phyloP scores from a whole-genome alignment of 2,329 filamentous ascomycete genomes.

The Ilyonectria destructans region DNA sequence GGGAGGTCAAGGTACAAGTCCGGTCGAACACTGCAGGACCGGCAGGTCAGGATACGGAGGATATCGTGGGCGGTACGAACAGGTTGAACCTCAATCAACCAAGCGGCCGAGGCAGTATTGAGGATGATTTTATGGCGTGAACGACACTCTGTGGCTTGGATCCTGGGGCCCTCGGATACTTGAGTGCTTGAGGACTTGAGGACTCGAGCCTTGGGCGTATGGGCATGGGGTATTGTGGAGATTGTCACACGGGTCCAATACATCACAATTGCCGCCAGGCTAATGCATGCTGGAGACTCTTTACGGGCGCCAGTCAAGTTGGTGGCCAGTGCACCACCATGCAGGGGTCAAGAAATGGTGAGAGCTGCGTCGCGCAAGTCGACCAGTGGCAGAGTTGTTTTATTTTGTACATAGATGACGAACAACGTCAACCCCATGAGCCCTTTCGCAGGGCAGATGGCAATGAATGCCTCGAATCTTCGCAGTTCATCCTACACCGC shows the following conservation, averaged over 20 bases:
- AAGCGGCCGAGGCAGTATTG: conserved; percentile 53
- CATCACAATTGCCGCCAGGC: not conserved
- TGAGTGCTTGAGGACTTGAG: no score
- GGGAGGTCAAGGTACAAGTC: conserved; percentile 71
- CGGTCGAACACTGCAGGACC: conserved; percentile 54
- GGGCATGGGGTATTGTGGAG: not conserved
- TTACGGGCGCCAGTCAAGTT: not conserved
- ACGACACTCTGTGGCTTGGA: not conserved
- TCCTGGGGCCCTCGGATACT: not conserved
- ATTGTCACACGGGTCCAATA: not conserved
- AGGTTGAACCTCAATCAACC: conserved; percentile 58
- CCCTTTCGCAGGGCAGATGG: no score
- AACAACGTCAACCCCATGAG: not conserved
- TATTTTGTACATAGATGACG: not conserved
- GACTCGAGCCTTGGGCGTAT: no score
- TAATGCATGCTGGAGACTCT: not conserved
- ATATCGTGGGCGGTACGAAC: conserved; percentile 63
- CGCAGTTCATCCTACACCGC: no score
- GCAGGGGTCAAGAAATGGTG: not conserved
- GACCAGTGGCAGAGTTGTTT: not conserved
- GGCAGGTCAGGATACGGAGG: conserved; percentile 49
- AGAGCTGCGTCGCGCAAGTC: not conserved
- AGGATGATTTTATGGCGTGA: conserved; percentile 64
- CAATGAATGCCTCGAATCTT: no score
- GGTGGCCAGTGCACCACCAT: not conserved